These are phyloP conservation scores for Coffea eugenioides DNA, from an alignment of 257 asterid genomes.

Conservation along the genomic window DNA sequence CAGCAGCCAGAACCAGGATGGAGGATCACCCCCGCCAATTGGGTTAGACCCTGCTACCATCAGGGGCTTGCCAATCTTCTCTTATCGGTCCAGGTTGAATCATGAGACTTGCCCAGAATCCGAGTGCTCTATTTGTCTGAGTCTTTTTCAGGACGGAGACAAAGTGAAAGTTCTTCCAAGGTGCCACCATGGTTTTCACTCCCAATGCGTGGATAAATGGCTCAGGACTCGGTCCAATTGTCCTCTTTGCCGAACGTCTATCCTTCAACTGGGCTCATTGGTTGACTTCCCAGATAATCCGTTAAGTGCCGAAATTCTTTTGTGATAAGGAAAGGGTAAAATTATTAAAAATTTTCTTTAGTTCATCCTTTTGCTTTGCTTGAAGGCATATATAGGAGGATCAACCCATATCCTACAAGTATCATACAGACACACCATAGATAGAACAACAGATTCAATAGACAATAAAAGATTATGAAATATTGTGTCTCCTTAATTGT, in stretches of 20 bases:
- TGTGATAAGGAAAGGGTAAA: no score
- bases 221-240: slow-evolving; percentile 41
- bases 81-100: slow-evolving; percentile 20
- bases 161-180: slow-evolving; percentile 46
- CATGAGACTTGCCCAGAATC: slow-evolving; percentile 4
- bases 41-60: slow-evolving; percentile 43
- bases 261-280: not conserved
- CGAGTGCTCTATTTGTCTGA: slow-evolving; percentile 48
- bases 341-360: no score
- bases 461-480: not conserved
- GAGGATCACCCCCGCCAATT: slow-evolving; percentile 7
- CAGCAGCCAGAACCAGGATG: not conserved
- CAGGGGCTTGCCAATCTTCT: slow-evolving; percentile 31
- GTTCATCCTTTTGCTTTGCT: no score
- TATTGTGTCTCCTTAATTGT: not conserved
- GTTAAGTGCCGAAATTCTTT: no score
- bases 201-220: slow-evolving; percentile 49
- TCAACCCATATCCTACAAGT: no score
- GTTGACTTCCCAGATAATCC: slow-evolving; percentile 5
- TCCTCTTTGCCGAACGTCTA: slow-evolving; percentile 38
- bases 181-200: slow-evolving; percentile 58
- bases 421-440: no score
- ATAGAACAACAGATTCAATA: not conserved
- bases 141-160: slow-evolving; percentile 46
- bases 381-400: no score